Evolutionary conservation across 1,284 basidiomycete genomes (phyloP).

Genomic region (Xerocomus cyaneibrunnescens): DNA sequence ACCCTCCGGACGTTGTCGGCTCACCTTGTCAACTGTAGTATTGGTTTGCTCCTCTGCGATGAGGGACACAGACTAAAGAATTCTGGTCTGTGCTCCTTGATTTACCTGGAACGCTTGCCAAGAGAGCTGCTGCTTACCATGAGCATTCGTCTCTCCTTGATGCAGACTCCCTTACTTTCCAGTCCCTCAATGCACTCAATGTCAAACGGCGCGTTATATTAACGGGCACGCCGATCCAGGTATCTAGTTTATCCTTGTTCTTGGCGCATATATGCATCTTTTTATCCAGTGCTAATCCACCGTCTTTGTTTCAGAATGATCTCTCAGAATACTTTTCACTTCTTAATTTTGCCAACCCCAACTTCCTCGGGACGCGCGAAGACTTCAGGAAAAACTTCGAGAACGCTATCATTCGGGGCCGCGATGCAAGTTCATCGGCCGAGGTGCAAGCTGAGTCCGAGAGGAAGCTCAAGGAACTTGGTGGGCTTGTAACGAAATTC

Average conservation of each 20-base stretch:
- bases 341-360: conserved; percentile 96
- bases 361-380: conserved; percentile 87
- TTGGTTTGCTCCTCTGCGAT: conserved; percentile 93
- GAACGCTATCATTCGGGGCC: conserved; percentile 89
- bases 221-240: conserved; percentile 95
- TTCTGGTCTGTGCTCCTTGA: conserved; percentile 58
- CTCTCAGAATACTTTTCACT: conserved; percentile 97
- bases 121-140: conserved; percentile 13
- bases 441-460: conserved; percentile 81
- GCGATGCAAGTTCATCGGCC: conserved; percentile 89
- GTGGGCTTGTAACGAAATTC: conserved; percentile 90
- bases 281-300: background rate
- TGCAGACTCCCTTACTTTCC: conserved; percentile 86
- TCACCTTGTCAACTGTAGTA: conserved; percentile 75
- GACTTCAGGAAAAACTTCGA: conserved; percentile 99
- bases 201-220: conserved; percentile 95
- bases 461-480: conserved; percentile 91
- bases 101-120: background rate
- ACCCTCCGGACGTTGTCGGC: conserved; percentile 83
- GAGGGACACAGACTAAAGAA: conserved; percentile 99
- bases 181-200: conserved; percentile 80
- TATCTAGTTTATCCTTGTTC: conserved; percentile 23
- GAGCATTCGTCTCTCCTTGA: conserved; percentile 1
- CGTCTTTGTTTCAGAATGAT: conserved; percentile 67
- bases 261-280: conserved; percentile 5